A percentile compares a stretch with the other conserved stretches of the same genome.
These are phyloP conservation scores for Pythium sp. DNA, from an alignment of 352 stramenopile species.

Conservation along the genomic window DNA sequence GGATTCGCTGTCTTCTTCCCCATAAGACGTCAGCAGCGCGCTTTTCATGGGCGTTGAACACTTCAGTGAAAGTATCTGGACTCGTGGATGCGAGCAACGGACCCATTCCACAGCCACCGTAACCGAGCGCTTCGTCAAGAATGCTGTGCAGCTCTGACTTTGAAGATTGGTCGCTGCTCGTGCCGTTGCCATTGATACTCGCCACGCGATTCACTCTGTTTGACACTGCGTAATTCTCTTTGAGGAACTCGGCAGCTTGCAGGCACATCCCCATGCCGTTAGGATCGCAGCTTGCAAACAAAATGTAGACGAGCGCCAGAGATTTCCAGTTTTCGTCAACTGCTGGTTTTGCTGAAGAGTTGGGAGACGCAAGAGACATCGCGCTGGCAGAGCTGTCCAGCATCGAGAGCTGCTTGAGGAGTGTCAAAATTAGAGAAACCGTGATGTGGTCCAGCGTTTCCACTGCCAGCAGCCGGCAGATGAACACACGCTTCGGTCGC, in stretches of 20 bases:
- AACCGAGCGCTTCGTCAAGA: constrained; percentile 68
- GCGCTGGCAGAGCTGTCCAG: constrained; percentile 30
- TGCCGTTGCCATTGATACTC: constrained; percentile 6
- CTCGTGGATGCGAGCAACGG: constrained; percentile 45
- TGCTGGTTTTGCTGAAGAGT: constrained; percentile 30
- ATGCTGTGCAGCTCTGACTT: constrained; percentile 56
- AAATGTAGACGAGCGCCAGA: constrained; percentile 61
- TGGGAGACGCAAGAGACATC: constrained; percentile 13
- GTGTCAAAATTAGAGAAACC: constrained; percentile 50
- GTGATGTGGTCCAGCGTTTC: constrained; percentile 79
- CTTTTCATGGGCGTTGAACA: constrained; percentile 74
- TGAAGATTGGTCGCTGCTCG: constrained; percentile 14
- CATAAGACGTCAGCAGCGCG: constrained; percentile 75
- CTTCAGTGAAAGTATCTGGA: constrained; percentile 47
- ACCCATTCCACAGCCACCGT: constrained; percentile 67
- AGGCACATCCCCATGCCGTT: constrained; percentile 76
- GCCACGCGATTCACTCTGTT: constrained; percentile 5
- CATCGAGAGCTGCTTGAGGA: constrained; percentile 64
- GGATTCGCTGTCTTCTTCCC: constrained; percentile 51
- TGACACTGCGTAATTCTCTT: constrained; percentile 40
- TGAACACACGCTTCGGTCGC: constrained; percentile 64
- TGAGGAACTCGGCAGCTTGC: constrained; percentile 69
- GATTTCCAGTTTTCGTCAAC: constrained; percentile 69
- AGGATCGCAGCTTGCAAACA: constrained; percentile 74
- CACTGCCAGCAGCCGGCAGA: constrained; percentile 68